Evolutionary conservation across 2,329 filamentous ascomycete species (phyloP), one percentile per base, ranked within the genome.

Genomic region (Fusarium sp.): DNA sequence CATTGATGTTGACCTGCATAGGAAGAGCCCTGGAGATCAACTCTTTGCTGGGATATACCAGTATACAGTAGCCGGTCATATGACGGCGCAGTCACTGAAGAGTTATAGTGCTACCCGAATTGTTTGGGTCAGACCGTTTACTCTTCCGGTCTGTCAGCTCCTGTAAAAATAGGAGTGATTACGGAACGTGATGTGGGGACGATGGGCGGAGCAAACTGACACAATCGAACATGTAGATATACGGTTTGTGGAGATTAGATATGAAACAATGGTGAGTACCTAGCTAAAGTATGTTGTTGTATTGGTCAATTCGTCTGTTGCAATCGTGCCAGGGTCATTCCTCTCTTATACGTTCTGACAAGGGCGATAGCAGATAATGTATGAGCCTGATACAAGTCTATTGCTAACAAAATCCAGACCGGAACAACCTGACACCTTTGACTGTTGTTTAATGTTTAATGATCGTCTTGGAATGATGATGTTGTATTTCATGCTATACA

Each of bases 1-100:
- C 30, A 61, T 54, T 42, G 56, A 42, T 32, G 24, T 53, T 40
- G 19, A 42, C 20, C 40, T 61, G 46, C 34, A 36, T 9, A 36
- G 32, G 32, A n/a, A 36, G 21, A 32, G 30, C 20, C 44, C 23
- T 50, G 36, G 21, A 19, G 32, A 28, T 49, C 32, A 23, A 38
- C 14, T 19, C 23, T 50, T 34, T 30, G 21, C 26, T 26, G 30
- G 14, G 28, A 47, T 20, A 28, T 23, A 32, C 44, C 38, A 23
- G 32, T 24, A 23, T 24, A 50, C n/a, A 54, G 9, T 17, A 20
- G 38, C 17, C 14, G 39, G 21, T 17, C 39, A 34, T 39, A 32
- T 21, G 23, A 14, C 23, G 19, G 15, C 28, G n/a, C 9, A 14
- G 24, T 24, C 20, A 19, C 15, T 49, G 23, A 39, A 14, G 10